Base-by-base conservation (phyloP, 1,284 basidiomycete genomes). In the Cryptococcus maquisensis region DNA sequence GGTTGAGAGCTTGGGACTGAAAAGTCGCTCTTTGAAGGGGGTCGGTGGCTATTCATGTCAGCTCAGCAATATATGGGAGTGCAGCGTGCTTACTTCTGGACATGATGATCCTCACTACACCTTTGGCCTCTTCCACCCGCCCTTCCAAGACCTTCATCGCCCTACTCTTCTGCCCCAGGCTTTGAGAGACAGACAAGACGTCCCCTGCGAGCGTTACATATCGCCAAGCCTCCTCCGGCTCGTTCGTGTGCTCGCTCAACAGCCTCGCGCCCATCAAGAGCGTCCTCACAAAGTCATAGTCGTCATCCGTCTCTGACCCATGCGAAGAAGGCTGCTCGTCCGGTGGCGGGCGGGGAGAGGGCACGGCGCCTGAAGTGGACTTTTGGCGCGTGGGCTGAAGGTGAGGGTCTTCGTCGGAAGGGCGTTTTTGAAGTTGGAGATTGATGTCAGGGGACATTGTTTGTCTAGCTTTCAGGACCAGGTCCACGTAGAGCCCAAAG, bases 401-500 rank as follows among this genome's bases (percentile, higher is more conserved):
- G 10, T 32, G 28, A 32, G 28, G 28, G 28, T 56, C 56, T 23
- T 75, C 72, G 26, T 69, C 67, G 4, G 68, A 66, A 7, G 61
- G 61, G 20, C 66, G 60, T 3, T 63, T 55, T 52, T 71, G 65
- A 44, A 80, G 67, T 53, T 77, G 71, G 2, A 77, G 54, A 4
- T 73, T 65, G 2, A 73, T 62, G 48, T 79, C 76, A 5, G 72
- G 73, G 20, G 76, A 69, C 15, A 75, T 68, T 16, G 87, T 84
- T 65, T 91, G 81, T 53, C 83, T 81, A 7, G 86, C 84, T 69
- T 91, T 94, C 50, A 84, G 80, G 12, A 91, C 87, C 12, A 94
- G 81, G 64, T 89, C 85, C n/a, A 87, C 81, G 67, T 96, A 97
- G 28, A 96, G 77, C 43, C 83, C 80, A 45, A 95, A 80, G 0